A percentile compares a stretch with the other conserved stretches of the same genome.
Evolutionary conservation across 768 basidiomycete species (phyloP).

Genomic region (Suillus paluster): DNA sequence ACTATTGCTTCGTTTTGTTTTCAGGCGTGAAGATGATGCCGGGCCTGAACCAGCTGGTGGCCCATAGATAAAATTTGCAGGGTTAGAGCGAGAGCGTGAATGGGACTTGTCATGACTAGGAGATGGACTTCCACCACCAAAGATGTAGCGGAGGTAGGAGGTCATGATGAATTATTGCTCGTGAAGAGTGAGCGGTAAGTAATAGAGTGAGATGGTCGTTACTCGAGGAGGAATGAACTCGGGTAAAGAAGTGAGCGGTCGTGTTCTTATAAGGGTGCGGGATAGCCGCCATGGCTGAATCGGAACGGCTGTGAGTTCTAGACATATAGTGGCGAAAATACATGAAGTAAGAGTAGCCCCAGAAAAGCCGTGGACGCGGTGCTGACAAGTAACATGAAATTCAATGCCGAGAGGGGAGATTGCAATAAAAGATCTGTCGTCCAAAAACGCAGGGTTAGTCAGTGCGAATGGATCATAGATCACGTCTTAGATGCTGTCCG

Average conservation of each 20-base stretch:
- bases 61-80: slow-evolving; percentile 48
- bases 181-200: slow-evolving; percentile 16
- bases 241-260: neutral
- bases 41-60: neutral
- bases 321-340: slow-evolving; percentile 22
- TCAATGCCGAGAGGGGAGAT: slow-evolving; percentile 26
- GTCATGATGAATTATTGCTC: slow-evolving; percentile 42
- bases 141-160: slow-evolving; percentile 54
- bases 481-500: slow-evolving; percentile 38
- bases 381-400: slow-evolving; percentile 22
- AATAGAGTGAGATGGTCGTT: slow-evolving; percentile 18
- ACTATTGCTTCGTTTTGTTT: slow-evolving; percentile 45
- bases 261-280: slow-evolving; percentile 27
- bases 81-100: slow-evolving; percentile 45
- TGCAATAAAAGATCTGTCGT: slow-evolving; percentile 18
- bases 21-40: slow-evolving; percentile 37
- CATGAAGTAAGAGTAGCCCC: slow-evolving; percentile 41
- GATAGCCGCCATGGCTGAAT: slow-evolving; percentile 24
- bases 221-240: slow-evolving; percentile 18
- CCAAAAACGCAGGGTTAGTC: slow-evolving; percentile 13
- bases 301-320: slow-evolving; percentile 23
- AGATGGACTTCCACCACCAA: slow-evolving; percentile 39
- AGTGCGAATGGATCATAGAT: slow-evolving; percentile 19
- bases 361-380: slow-evolving; percentile 27
- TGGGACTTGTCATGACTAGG: slow-evolving; percentile 43